Evolutionary conservation across 2,329 filamentous ascomycete genomes (phyloP).

Genomic region (Curvularia eragrostidis): DNA sequence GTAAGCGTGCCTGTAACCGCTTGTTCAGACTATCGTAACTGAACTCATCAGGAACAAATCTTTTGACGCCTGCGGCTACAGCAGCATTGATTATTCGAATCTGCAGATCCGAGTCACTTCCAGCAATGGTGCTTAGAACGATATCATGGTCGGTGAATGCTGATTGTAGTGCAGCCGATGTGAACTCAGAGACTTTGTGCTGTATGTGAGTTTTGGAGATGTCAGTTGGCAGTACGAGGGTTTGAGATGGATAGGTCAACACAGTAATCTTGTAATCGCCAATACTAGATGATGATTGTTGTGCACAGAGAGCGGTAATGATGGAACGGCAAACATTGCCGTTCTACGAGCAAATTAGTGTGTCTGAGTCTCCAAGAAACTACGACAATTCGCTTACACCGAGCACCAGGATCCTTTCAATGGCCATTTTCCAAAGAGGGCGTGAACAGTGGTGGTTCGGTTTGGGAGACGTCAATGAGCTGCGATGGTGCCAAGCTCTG

Average conservation of each 20-base stretch:
- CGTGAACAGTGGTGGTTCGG: neutral
- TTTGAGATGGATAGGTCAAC: constrained; percentile 36
- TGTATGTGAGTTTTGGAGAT: constrained; percentile 16
- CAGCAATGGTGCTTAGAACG: constrained; percentile 44
- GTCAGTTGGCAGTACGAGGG: constrained; percentile 26
- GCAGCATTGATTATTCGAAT: constrained; percentile 50
- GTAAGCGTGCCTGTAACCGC: constrained; percentile 38
- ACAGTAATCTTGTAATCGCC: constrained; percentile 27
- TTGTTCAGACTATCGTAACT: constrained; percentile 46
- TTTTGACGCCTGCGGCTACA: constrained; percentile 48
- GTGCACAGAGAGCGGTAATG: constrained; percentile 29
- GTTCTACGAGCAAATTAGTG: constrained; percentile 30
- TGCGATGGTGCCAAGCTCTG: constrained; percentile 18
- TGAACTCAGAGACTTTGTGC: constrained; percentile 41
- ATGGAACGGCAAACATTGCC: constrained; percentile 34
- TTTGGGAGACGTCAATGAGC: neutral
- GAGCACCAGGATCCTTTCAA: constrained; percentile 34
- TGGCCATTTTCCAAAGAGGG: constrained; percentile 20
- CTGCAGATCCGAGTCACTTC: constrained; percentile 36
- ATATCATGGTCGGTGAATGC: constrained; percentile 49
- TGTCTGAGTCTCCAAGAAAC: neutral
- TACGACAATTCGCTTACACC: constrained; percentile 25
- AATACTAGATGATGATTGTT: neutral
- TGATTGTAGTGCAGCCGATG: constrained; percentile 35
- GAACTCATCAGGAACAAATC: constrained; percentile 54